phyloP scores from a whole-genome alignment of 148 eudicot genomes.

The Persicaria maculosa region DNA sequence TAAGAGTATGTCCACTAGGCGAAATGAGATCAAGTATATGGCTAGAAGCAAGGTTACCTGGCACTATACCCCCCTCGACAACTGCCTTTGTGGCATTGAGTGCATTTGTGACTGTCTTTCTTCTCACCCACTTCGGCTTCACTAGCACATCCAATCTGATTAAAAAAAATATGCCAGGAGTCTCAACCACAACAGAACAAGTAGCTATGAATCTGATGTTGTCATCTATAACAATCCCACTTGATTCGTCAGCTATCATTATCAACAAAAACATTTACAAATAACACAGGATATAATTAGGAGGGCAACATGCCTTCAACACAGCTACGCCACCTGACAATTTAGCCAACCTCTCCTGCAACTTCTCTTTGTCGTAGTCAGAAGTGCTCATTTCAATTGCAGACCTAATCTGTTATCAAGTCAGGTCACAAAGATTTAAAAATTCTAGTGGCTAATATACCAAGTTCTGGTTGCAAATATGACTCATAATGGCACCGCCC shows the following conservation, averaged over 20 bases:
- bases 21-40: neutral
- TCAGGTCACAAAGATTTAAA: too few relatives aligned
- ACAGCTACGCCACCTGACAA: too few relatives aligned
- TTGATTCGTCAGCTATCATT: neutral
- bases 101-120: slow-evolving; percentile 96
- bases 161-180: neutral
- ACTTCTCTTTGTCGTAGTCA: too few relatives aligned
- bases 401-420: too few relatives aligned
- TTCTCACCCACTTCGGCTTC: slow-evolving; percentile 95
- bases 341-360: too few relatives aligned
- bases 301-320: slow-evolving; percentile 39
- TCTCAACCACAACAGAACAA: neutral
- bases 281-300: too few relatives aligned
- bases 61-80: slow-evolving; percentile 92
- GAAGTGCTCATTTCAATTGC: too few relatives aligned
- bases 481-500: accelerated
- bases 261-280: neutral
- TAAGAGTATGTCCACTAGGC: neutral
- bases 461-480: too few relatives aligned
- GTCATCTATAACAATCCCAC: too few relatives aligned
- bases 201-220: too few relatives aligned
- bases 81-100: slow-evolving; percentile 96
- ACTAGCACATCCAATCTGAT: slow-evolving; percentile 93
- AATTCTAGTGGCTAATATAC: too few relatives aligned
- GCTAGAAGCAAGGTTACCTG: slow-evolving; percentile 31